Conservation (phyloP, 2,329 filamentous ascomycete species). For the Thielaviopsis musarum region DNA sequence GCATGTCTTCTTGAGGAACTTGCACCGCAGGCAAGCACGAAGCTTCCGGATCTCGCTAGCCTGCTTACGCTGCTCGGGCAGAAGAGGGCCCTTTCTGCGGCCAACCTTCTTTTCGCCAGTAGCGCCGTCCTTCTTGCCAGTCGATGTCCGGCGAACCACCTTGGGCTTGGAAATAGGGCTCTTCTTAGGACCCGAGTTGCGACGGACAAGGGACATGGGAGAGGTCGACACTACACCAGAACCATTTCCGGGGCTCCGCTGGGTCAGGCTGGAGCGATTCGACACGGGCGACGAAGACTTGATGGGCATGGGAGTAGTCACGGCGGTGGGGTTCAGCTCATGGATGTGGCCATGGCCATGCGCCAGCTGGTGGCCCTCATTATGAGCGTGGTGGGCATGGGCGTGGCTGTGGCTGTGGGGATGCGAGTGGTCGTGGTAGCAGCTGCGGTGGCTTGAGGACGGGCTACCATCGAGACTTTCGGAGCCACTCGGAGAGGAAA, state of each 20-base stretch:
- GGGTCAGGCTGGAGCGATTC: slow-evolving; percentile 38
- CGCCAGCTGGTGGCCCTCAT: slow-evolving; percentile 33
- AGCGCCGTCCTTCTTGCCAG: slow-evolving; percentile 59
- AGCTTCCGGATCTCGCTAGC: slow-evolving; percentile 93
- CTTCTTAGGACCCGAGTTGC: slow-evolving; percentile 55
- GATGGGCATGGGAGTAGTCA: slow-evolving; percentile 48
- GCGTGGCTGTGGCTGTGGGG: slow-evolving; percentile 26
- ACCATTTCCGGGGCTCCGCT: slow-evolving; percentile 38
- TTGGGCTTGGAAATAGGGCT: slow-evolving; percentile 61
- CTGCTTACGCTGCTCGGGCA: slow-evolving; percentile 89
- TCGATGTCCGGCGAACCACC: slow-evolving; percentile 62
- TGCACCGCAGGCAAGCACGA: slow-evolving; percentile 84
- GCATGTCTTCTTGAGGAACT: slow-evolving; percentile 98
- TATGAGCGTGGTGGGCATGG: slow-evolving; percentile 45
- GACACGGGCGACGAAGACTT: slow-evolving; percentile 28
- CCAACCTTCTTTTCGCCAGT: slow-evolving; percentile 81
- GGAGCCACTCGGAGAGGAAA: slow-evolving; percentile 49
- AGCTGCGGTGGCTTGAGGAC: slow-evolving; percentile 38
- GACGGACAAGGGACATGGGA: slow-evolving; percentile 41
- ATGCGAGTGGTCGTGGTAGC: slow-evolving; percentile 39
- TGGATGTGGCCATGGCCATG: slow-evolving; percentile 22
- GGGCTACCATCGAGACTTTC: slow-evolving; percentile 45
- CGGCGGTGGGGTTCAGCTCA: slow-evolving; percentile 44
- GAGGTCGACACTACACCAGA: slow-evolving; percentile 36
- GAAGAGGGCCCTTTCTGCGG: slow-evolving; percentile 71